Evolutionary conservation across 2,329 filamentous ascomycete species (phyloP), one percentile per base, ranked within the genome.

Genomic region (Pseudogymnoascus sp.): DNA sequence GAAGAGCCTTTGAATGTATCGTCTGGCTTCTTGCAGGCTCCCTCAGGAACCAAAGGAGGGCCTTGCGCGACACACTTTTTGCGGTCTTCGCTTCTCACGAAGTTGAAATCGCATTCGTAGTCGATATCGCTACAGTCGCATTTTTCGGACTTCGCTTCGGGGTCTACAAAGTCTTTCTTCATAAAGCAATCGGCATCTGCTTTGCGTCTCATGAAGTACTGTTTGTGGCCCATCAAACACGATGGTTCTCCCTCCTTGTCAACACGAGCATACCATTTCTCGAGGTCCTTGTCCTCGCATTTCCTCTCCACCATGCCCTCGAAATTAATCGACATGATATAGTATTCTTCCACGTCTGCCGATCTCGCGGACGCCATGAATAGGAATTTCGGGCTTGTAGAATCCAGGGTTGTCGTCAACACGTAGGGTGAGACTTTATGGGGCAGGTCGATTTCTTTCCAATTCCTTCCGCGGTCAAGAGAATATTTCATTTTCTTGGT

Each of bases 101-200:
- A 97, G 75, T 96, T 96, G 80, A 90, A 96, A 73, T 97, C 93
- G 74, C 95, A 99, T 77, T 99, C 95, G 73, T 96, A 99, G 74
- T 99, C 96, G 36, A 81, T 79, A 64, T 89, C 85, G 0, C 87
- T 86, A 75, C 95, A 99, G 42, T 90, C 85, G 79, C 95, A 99
- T 57, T 85, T 76, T 69, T 91, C 85, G 29, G 84, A 88, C 66
- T 87, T 79, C 1, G 89, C 85, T 36, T 84, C 76, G 0, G 90
- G 86, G 67, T 95, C 89, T 71, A 91, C 86, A 78, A 96, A 97
- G 62, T 93, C 86, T 65, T 90, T 82, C 69, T 90, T 89, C 69
- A 97, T 82, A 73, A 97, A 96, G 76, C 96, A 99, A 66, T 96
- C 86, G 16, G 90, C 88, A 69, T 90, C 84, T 73, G 91, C 89